These are phyloP conservation scores for Dendrothele bispora DNA, from an alignment of 768 basidiomycete genomes.

Conservation along the genomic window DNA sequence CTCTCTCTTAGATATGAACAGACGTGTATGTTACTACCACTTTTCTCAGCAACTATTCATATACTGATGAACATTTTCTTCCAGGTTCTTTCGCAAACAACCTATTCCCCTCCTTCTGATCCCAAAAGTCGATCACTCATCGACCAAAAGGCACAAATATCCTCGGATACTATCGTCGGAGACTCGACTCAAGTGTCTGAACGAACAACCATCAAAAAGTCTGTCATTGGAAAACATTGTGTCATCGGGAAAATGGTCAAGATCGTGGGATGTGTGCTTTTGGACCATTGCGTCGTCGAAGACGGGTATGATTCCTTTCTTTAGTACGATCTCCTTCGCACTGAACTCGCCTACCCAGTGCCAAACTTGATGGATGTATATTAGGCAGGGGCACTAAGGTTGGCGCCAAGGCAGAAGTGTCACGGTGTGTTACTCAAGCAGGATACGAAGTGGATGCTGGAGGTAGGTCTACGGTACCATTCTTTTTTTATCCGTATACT, in stretches of 20 bases:
- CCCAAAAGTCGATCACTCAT: constrained; percentile 67
- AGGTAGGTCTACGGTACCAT: constrained; percentile 38
- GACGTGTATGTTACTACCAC: constrained; percentile 51
- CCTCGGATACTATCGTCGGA: constrained; percentile 78
- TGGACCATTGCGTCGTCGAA: constrained; percentile 87
- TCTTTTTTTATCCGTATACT: neutral
- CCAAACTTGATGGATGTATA: constrained; percentile 75
- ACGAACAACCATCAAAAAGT: constrained; percentile 76
- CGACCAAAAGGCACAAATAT: constrained; percentile 81
- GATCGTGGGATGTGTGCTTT: constrained; percentile 76
- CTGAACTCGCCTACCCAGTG: constrained; percentile 38
- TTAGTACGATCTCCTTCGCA: neutral
- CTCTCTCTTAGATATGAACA: constrained; percentile 77
- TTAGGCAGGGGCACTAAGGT: constrained; percentile 75
- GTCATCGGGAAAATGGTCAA: constrained; percentile 83
- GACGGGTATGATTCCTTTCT: constrained; percentile 63
- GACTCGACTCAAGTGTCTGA: constrained; percentile 83
- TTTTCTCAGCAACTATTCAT: constrained; percentile 1
- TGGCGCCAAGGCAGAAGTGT: constrained; percentile 66
- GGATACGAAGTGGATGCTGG: constrained; percentile 71
- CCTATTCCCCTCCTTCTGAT: constrained; percentile 57
- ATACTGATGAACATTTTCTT: constrained; percentile 1
- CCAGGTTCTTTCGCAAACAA: constrained; percentile 53
- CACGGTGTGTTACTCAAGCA: constrained; percentile 70
- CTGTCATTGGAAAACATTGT: constrained; percentile 80